Base-by-base conservation (phyloP, 306 rosid species). In the Elaeagnus macrophylla region DNA sequence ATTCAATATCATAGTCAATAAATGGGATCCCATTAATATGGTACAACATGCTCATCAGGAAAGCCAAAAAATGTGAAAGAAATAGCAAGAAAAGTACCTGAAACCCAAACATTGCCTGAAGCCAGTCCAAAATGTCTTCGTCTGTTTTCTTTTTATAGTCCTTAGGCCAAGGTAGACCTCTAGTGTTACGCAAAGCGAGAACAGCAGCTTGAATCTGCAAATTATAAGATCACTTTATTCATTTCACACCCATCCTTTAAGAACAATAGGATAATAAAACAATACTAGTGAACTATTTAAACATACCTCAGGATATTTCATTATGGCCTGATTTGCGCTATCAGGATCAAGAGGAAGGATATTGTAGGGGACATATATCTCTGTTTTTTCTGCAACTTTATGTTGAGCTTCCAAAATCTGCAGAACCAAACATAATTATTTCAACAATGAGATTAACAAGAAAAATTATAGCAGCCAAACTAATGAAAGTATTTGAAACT, bases 261-360 rank as follows among this genome's bases (percentile, higher is more conserved):
- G n/a, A n/a, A n/a, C n/a, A n/a, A n/a, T n/a, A n/a, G n/a, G n/a
- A n/a, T n/a, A 58, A 20, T 45, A 46, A 64, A 73, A 12, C 38
- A n/a, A n/a, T n/a, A n/a, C n/a, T n/a, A n/a, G n/a, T 25, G 53
- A 68, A 51, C 10, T 39, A 40, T 54, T 54, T 43, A n/a, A 69
- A 25, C 59, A 8, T 71, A 87, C 97, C 97, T 86, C 97, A 7
- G 94, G 96, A 55, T 81, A 87, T 76, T 65, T 84, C 97, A 86
- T 91, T 68, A 91, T 84, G 40, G 97, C 88, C 75, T 91, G 97
- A 65, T 81, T 80, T 58, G 82, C 84, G 75, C 97, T 91, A 60
- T 91, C 97, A 66, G 95, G 97, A 80, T 91, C 96, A 60, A 91
- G 94, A 49, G 97, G 97, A 80, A 91, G 97, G 79, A 91, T 91